A percentile compares a stretch with the other conserved stretches of the same genome.
phyloP scores from a whole-genome alignment of 495 filamentous ascomycete genomes.

The Penicillium crystallinum region DNA sequence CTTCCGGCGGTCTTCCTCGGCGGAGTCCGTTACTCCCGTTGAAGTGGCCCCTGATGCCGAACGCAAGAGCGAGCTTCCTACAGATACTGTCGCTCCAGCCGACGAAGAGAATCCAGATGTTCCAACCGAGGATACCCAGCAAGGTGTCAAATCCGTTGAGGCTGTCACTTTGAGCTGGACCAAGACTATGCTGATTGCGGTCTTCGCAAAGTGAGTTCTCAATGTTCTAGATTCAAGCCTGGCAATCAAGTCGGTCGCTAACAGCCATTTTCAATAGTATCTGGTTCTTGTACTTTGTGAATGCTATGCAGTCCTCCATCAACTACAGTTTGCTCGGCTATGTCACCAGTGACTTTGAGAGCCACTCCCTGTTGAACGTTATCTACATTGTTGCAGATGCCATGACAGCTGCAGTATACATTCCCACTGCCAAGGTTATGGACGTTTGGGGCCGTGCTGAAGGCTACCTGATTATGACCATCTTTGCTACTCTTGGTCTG shows the following conservation, averaged over 20 bases:
- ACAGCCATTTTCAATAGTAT: conserved; percentile 28
- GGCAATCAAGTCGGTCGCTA: not conserved
- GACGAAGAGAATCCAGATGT: not conserved
- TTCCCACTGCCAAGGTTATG: conserved; percentile 63
- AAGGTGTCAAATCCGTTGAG: conserved; percentile 41
- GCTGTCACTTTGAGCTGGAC: conserved; percentile 43
- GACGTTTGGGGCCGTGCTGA: conserved; percentile 60
- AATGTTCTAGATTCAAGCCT: not conserved
- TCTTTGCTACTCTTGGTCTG: conserved; percentile 35
- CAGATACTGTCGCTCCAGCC: not conserved
- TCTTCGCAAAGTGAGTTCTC: conserved; percentile 36
- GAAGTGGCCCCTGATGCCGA: not conserved
- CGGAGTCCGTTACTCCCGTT: conserved; percentile 4
- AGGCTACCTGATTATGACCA: conserved; percentile 45
- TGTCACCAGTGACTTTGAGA: conserved; percentile 47
- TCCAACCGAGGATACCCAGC: conserved; percentile 25
- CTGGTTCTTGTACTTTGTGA: conserved; percentile 44
- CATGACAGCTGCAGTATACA: conserved; percentile 31
- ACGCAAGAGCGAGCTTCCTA: conserved; percentile 3
- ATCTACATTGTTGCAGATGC: conserved; percentile 50
- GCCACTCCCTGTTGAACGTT: conserved; percentile 54
- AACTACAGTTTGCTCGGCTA: conserved; percentile 27
- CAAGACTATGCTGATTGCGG: conserved; percentile 29
- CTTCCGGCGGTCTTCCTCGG: conserved; percentile 10
- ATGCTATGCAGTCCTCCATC: conserved; percentile 37